These are phyloP conservation scores for Dittrichia graveolens DNA, from an alignment of 129 eudicot genomes.

Conservation along the genomic window DNA sequence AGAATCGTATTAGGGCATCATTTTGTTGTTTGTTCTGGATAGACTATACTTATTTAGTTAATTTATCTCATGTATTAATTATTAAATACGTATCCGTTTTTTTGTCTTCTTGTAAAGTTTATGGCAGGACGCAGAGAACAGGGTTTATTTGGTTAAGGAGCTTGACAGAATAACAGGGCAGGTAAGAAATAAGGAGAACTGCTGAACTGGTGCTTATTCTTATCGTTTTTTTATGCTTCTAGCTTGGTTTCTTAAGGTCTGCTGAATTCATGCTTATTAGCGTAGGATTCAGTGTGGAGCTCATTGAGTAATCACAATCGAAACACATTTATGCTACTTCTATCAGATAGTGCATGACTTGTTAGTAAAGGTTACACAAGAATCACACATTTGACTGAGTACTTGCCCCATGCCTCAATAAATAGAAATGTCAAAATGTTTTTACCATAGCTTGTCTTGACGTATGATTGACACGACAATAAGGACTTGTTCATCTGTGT, in stretches of 20 bases:
- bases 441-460: neutral
- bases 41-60: neutral
- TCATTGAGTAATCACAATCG: neutral
- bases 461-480: neutral
- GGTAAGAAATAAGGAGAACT: constrained; percentile 38
- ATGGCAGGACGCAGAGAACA: constrained; percentile 92
- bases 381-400: neutral
- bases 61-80: neutral
- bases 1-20: constrained; percentile 20
- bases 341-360: neutral
- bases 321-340: neutral
- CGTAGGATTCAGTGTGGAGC: neutral
- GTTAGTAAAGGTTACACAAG: neutral
- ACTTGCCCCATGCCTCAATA: neutral
- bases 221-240: neutral
- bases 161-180: constrained; percentile 91
- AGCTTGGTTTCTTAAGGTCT: neutral
- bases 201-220: neutral
- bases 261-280: constrained; percentile 1
- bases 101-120: constrained; percentile 43
- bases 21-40: neutral
- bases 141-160: constrained; percentile 77
- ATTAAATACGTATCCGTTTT: neutral
- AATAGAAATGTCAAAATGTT: neutral
- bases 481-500: neutral